Conservation (phyloP, 805 yeast species). For the Metschnikowia matae region DNA sequence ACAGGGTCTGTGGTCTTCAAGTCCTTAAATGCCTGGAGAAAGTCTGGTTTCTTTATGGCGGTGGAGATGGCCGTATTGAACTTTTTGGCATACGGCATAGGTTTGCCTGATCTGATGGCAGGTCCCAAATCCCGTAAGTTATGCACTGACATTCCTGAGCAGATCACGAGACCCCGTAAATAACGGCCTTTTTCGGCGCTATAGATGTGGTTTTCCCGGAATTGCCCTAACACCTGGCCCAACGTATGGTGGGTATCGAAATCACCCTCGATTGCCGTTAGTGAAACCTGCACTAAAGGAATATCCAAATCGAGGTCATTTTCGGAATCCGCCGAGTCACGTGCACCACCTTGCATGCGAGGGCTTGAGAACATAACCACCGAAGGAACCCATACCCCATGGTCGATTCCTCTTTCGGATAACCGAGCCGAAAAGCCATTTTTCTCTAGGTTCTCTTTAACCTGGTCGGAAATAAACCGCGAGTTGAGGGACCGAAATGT, state of each 20-base stretch:
- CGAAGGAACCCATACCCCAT: conserved; percentile 80
- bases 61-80: conserved; percentile 46
- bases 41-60: conserved; percentile 31
- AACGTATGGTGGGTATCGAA: conserved; percentile 46
- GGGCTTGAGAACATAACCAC: conserved; percentile 58
- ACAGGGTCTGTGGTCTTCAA: conserved; percentile 27
- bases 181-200: conserved; percentile 22
- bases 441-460: conserved; percentile 37
- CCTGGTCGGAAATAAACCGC: conserved; percentile 38
- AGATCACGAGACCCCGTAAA: conserved; percentile 44
- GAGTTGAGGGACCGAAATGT: conserved; percentile 53
- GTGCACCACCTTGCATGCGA: background rate
- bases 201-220: conserved; percentile 42
- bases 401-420: conserved; percentile 67
- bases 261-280: conserved; percentile 36
- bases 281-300: conserved; percentile 49
- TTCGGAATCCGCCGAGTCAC: too few relatives aligned
- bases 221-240: conserved; percentile 51
- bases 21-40: conserved; percentile 35
- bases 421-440: conserved; percentile 44
- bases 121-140: conserved; percentile 54
- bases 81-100: conserved; percentile 46
- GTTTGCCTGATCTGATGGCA: conserved; percentile 12
- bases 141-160: conserved; percentile 81
- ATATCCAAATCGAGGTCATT: conserved; percentile 38